A percentile compares a stretch with the other conserved stretches of the same genome.
Evolutionary conservation across 139 green algal species (phyloP).

Genomic region (Tetraselmis chui): DNA sequence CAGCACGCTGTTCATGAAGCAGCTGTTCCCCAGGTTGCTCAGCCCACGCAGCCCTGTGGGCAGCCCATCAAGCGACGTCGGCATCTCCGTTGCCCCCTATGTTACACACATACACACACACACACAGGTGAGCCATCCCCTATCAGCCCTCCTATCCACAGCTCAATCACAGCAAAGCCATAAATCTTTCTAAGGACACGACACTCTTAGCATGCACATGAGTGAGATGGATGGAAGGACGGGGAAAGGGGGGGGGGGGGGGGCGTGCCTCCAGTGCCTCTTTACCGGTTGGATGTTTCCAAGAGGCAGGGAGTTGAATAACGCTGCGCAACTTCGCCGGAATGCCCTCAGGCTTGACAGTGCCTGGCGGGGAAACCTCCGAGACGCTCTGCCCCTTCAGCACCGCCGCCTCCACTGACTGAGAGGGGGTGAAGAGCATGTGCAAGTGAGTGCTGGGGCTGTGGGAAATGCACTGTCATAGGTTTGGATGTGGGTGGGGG

Average conservation of each 20-base stretch:
- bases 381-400: neutral
- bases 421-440: neutral
- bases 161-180: neutral
- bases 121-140: neutral
- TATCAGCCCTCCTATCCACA: conserved; percentile 10
- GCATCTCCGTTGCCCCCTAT: conserved; percentile 11
- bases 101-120: neutral
- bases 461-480: neutral
- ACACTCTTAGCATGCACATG: conserved; percentile 2
- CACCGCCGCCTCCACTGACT: neutral
- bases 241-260: conserved; percentile 1
- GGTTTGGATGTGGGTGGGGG: neutral
- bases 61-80: conserved; percentile 6
- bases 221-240: neutral
- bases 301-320: too few species aligned
- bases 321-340: too few species aligned
- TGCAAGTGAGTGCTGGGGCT: conserved; percentile 4
- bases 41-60: conserved; percentile 74
- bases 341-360: too few species aligned
- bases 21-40: conserved; percentile 94
- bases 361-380: conserved; percentile 4
- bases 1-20: conserved; percentile 93
- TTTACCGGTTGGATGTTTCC: too few species aligned
- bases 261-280: conserved; percentile 2
- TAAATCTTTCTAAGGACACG: neutral